Percentiles rank a stretch among this genome's conserved stretches.
Conservation (phyloP, 495 filamentous ascomycete genomes). For the Recurvomyces mirabilis region DNA sequence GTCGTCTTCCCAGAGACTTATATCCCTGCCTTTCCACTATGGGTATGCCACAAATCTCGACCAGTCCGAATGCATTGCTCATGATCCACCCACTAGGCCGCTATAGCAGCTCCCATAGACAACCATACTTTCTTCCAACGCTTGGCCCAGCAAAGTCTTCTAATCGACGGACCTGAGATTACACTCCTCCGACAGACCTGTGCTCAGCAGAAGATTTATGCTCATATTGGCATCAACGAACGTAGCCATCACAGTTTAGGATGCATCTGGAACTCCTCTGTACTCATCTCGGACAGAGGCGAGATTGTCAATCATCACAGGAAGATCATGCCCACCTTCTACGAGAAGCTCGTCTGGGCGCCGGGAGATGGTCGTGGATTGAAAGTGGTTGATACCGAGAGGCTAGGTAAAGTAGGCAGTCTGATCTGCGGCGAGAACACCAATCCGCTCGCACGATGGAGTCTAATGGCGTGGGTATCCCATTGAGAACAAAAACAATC, state of each 20-base stretch:
- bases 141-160: conserved; percentile 11
- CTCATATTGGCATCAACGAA: conserved; percentile 20
- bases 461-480: conserved; percentile 24
- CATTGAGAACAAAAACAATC: too few species aligned
- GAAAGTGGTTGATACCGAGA: conserved; percentile 17
- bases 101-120: conserved; percentile 16
- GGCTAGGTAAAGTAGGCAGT: conserved; percentile 33
- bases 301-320: conserved; percentile 36
- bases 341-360: conserved; percentile 37
- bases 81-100: conserved; percentile 13
- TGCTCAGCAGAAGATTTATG: conserved; percentile 8
- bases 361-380: conserved; percentile 34
- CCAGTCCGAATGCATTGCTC: too few species aligned
- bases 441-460: conserved; percentile 32
- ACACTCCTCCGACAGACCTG: conserved; percentile 9
- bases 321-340: conserved; percentile 41
- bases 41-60: too few species aligned
- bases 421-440: conserved; percentile 43
- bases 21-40: conserved; percentile 32
- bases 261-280: conserved; percentile 34
- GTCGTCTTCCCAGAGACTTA: conserved; percentile 40
- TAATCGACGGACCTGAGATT: conserved; percentile 18
- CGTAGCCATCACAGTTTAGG: conserved; percentile 8
- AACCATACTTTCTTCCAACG: conserved; percentile 18
- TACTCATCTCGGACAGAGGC: conserved; percentile 33